Conservation (phyloP, 169 alveolate species). For the Cryptosporidium parvum region DNA sequence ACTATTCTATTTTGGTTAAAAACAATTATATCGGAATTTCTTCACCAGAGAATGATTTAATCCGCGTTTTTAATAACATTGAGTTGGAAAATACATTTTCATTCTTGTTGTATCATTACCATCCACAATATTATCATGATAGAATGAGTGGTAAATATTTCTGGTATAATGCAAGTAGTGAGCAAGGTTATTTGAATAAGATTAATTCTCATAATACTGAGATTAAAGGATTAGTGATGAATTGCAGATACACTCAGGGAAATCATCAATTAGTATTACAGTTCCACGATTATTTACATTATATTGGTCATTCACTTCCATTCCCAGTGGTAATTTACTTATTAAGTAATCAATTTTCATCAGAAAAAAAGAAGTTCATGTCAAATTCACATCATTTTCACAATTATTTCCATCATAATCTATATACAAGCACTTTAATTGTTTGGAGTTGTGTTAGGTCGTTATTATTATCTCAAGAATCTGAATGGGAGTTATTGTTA, state of each 20-base stretch:
- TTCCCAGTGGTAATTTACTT: slow-evolving; percentile 29
- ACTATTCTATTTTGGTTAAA: slow-evolving; percentile 40
- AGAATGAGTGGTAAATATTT: slow-evolving; percentile 67
- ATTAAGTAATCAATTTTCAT: slow-evolving; percentile 68
- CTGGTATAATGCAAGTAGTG: slow-evolving; percentile 68
- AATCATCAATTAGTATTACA: background rate
- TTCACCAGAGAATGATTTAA: background rate
- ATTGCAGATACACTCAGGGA: slow-evolving; percentile 35
- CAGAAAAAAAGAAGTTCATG: slow-evolving; percentile 63
- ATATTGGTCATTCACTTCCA: slow-evolving; percentile 65
- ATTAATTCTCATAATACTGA: slow-evolving; percentile 47
- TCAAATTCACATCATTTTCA: slow-evolving; percentile 68
- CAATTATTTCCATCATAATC: slow-evolving; percentile 36
- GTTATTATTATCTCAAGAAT: slow-evolving; percentile 1
- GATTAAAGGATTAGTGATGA: slow-evolving; percentile 22
- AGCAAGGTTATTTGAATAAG: slow-evolving; percentile 50
- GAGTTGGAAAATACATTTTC: slow-evolving; percentile 61
- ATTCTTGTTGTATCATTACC: slow-evolving; percentile 50
- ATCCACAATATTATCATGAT: slow-evolving; percentile 70
- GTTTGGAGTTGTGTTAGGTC: slow-evolving; percentile 69
- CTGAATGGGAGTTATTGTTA: slow-evolving; percentile 57
- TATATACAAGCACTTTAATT: slow-evolving; percentile 54
- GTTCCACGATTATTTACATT: slow-evolving; percentile 61
- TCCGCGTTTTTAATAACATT: slow-evolving; percentile 22
- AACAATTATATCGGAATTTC: background rate